Conservation (phyloP, 352 stramenopile genomes). For the Detonula confervacea region DNA sequence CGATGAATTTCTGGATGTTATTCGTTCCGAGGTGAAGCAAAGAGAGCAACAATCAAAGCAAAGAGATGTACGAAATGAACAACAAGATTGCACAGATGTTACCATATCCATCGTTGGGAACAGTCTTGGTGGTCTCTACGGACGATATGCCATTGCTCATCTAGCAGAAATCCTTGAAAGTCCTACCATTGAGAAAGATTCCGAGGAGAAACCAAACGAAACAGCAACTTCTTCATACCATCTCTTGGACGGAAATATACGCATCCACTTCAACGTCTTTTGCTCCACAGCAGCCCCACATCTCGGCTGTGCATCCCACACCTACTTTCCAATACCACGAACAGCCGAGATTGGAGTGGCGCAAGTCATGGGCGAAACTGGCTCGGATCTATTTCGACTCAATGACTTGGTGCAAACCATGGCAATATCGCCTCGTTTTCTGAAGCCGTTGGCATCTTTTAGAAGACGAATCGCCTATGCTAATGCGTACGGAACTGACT, state of each 20-base stretch:
- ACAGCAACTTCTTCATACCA: constrained; percentile 23
- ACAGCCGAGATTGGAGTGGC: constrained; percentile 59
- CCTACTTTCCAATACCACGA: constrained; percentile 72
- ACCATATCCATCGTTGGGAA: constrained; percentile 80
- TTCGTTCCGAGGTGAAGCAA: constrained; percentile 62
- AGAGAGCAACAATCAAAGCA: constrained; percentile 21
- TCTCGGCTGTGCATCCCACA: constrained; percentile 73
- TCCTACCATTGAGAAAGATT: background rate
- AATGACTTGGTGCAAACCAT: constrained; percentile 65
- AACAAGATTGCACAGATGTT: constrained; percentile 39
- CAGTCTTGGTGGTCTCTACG: constrained; percentile 82
- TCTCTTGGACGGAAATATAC: constrained; percentile 40
- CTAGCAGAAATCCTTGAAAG: constrained; percentile 41
- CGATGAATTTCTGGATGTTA: constrained; percentile 73
- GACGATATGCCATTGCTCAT: constrained; percentile 71
- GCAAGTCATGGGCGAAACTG: constrained; percentile 57
- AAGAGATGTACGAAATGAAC: constrained; percentile 2
- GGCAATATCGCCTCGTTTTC: constrained; percentile 49
- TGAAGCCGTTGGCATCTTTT: constrained; percentile 69
- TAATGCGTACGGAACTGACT: constrained; percentile 81
- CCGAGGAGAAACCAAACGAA: background rate
- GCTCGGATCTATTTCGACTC: constrained; percentile 62
- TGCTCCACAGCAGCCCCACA: constrained; percentile 80
- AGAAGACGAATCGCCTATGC: constrained; percentile 75
- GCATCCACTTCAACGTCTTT: constrained; percentile 68